Evolutionary conservation across 2,329 filamentous ascomycete genomes (phyloP).

Genomic region (Xylaria sp.): DNA sequence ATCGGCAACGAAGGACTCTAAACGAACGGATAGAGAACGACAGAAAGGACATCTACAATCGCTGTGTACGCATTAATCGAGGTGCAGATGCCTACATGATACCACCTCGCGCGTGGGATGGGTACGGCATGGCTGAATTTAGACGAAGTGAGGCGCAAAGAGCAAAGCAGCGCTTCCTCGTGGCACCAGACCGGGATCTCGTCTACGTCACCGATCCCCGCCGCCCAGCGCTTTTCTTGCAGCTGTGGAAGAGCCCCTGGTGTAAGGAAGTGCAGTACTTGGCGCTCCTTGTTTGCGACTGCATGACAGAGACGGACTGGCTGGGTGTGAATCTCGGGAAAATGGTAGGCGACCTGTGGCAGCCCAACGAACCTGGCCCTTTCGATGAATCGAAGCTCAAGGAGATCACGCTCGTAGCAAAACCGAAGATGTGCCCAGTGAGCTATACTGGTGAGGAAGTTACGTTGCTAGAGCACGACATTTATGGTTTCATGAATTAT

Average conservation of each 20-base stretch:
- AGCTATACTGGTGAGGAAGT: neutral
- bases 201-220: constrained; percentile 18
- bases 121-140: neutral
- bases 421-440: neutral
- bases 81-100: neutral
- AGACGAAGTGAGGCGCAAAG: neutral
- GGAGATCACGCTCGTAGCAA: constrained; percentile 17
- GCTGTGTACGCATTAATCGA: no score
- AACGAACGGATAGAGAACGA: no score
- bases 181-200: constrained; percentile 17
- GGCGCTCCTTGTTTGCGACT: constrained; percentile 23
- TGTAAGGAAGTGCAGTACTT: constrained; percentile 1
- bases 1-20: no score
- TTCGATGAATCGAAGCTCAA: neutral
- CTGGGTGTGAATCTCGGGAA: rapidly evolving
- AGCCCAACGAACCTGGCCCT: neutral
- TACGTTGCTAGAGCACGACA: neutral
- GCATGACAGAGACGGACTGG: neutral
- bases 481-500: constrained; percentile 13
- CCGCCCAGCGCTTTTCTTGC: constrained; percentile 5
- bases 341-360: neutral
- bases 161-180: neutral
- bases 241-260: constrained; percentile 11
- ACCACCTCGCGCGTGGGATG: neutral
- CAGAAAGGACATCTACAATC: no score